Base-by-base conservation (phyloP, 2,329 filamentous ascomycete genomes). In the Aspergillus brunneoviolaceus region DNA sequence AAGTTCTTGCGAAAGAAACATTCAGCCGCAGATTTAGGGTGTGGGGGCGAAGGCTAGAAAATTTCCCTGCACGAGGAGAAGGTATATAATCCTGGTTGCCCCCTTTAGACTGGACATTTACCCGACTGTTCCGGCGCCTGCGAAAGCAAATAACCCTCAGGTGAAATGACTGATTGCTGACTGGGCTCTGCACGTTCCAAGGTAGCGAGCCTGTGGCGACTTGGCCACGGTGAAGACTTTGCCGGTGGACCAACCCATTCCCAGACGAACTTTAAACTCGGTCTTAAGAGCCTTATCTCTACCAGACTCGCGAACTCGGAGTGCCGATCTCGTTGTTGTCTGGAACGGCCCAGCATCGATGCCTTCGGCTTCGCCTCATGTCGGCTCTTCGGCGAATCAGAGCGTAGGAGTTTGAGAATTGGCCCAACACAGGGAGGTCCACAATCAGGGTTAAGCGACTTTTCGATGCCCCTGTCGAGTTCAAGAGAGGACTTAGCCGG, bases 1-100 rank as follows among this genome's bases (percentile, higher is more conserved):
- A 61, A 64, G 33, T 59, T 51, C 54, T 47, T 25, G 23, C 25
- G 25, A 25, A 29, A 49, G 51, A 68, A 70, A 68, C 67, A 55
- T 68, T 71, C 68, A 71, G 65, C 68, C 68, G 67, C 51, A 64
- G 55, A 55, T 55, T 42, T 19, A 21, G 50, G 29, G 50, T 45
- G 39, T 45, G 39, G 39, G 39, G 39, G 14, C 39, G 14, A 45
- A 19, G 16, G 5, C 5, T 45, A 1, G 6, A 19, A 19, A 16
- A 16, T 45, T 45, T 45, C 16, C 16, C 57, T 51, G 45, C 42
- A 49, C 33, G 19, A 33, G 51, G 3, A 39, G 27, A 25, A 58
- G 35, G 35, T 35, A 51, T 58, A 51, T 47, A 47, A 51, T 39
- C 31, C 7, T 10, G 12, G 25, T 14, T 4, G 23, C 19, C 48